A percentile compares a stretch with the other conserved stretches of the same genome.
These are phyloP conservation scores for Penicillium waksmanii DNA, from an alignment of 495 filamentous ascomycete genomes.

Conservation along the genomic window DNA sequence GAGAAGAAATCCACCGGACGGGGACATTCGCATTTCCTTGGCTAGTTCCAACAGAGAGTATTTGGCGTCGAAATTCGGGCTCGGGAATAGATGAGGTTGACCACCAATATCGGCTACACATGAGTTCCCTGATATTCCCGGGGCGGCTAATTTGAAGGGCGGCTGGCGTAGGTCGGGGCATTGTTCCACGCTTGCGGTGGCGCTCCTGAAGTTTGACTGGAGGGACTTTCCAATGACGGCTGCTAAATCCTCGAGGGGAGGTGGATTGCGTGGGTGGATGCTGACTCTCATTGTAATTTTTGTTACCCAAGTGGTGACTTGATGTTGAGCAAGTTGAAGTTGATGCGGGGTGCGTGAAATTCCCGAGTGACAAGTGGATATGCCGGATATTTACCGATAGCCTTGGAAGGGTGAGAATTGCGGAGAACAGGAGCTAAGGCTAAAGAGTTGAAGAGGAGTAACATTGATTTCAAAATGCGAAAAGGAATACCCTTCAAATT, in stretches of 20 bases:
- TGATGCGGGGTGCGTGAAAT: background rate
- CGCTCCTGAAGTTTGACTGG: slow-evolving; percentile 28
- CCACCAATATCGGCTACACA: slow-evolving; percentile 46
- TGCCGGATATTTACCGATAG: background rate
- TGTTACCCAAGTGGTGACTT: background rate
- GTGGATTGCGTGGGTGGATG: slow-evolving; percentile 24
- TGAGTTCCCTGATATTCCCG: slow-evolving; percentile 39
- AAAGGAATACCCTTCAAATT: too few relatives aligned
- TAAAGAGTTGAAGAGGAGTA: too few relatives aligned
- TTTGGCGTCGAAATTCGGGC: slow-evolving; percentile 32
- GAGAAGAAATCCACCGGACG: slow-evolving; percentile 28
- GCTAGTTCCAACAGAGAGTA: slow-evolving; percentile 37
- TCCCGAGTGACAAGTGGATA: background rate
- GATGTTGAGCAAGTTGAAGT: background rate
- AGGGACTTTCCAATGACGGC: slow-evolving; percentile 26
- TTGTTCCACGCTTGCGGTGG: slow-evolving; percentile 27
- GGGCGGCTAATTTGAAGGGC: slow-evolving; percentile 41
- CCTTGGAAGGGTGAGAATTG: background rate
- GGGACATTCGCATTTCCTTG: slow-evolving; percentile 36
- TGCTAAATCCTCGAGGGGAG: slow-evolving; percentile 31
- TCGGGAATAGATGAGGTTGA: slow-evolving; percentile 37
- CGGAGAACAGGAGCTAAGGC: background rate
- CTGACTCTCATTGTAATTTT: slow-evolving; percentile 17
- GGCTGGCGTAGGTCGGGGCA: slow-evolving; percentile 41
- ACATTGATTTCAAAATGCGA: too few relatives aligned